Percentiles rank a stretch among this genome's conserved stretches.
Conservation (phyloP, 768 basidiomycete genomes). For the Suillus subluteus region DNA sequence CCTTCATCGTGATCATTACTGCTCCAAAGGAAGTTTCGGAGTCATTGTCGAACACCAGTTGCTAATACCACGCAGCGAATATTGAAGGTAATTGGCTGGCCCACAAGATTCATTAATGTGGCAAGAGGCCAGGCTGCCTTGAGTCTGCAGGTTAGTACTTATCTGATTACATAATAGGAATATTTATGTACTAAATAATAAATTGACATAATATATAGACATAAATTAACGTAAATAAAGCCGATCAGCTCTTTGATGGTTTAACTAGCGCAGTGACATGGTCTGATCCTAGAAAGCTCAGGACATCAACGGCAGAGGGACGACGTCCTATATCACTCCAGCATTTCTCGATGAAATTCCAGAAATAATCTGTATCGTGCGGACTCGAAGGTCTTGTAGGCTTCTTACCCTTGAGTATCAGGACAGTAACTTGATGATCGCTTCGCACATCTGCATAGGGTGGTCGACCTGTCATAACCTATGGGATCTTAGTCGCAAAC, state of each 20-base stretch:
- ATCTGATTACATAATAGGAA: too few species aligned
- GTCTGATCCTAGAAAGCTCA: constrained; percentile 15
- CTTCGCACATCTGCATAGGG: constrained; percentile 28
- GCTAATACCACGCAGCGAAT: background rate
- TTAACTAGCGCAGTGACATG: background rate
- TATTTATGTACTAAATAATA: too few species aligned
- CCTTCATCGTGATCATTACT: background rate
- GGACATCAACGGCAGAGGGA: constrained; percentile 19
- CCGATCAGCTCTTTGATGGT: background rate
- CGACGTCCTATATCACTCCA: constrained; percentile 24
- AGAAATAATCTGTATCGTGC: constrained; percentile 24
- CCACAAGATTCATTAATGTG: background rate
- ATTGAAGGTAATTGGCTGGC: background rate
- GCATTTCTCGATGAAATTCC: constrained; percentile 27
- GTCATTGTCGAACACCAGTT: background rate
- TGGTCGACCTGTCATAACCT: constrained; percentile 29
- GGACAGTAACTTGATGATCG: constrained; percentile 28
- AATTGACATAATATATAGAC: too few species aligned
- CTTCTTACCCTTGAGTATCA: constrained; percentile 16
- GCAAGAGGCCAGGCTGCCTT: background rate
- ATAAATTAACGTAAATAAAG: too few species aligned
- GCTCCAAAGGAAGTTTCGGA: too few species aligned
- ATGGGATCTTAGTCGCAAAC: background rate
- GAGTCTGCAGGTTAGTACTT: too few species aligned
- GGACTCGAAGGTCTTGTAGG: constrained; percentile 19